Evolutionary conservation across 495 filamentous ascomycete species (phyloP).

Genomic region (Recurvomyces mirabilis): DNA sequence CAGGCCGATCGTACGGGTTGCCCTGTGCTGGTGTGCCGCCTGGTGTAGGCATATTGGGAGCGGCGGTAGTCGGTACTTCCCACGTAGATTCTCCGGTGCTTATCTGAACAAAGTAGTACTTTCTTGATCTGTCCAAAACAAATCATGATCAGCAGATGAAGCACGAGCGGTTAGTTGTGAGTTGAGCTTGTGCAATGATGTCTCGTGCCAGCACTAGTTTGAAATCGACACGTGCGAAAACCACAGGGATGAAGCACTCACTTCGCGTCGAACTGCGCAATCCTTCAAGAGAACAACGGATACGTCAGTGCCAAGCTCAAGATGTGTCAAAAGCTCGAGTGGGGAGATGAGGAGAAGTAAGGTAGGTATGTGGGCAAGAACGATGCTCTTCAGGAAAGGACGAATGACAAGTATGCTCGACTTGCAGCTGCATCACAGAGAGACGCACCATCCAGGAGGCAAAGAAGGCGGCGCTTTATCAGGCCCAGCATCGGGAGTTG

Average conservation of each 20-base stretch:
- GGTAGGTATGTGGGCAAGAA: too few relatives aligned
- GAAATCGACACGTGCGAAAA: too few relatives aligned
- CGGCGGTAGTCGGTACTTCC: conserved; percentile 30
- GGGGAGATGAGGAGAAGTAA: too few relatives aligned
- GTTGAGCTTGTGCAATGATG: too few relatives aligned
- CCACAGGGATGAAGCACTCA: conserved; percentile 8
- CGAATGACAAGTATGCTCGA: too few relatives aligned
- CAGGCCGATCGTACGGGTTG: conserved; percentile 24
- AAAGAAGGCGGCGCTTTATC: conserved; percentile 20
- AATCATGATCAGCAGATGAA: too few relatives aligned
- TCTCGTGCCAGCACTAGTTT: too few relatives aligned
- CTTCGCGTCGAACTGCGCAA: conserved; percentile 24
- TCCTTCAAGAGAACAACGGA: conserved; percentile 10
- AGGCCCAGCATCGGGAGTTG: conserved; percentile 19
- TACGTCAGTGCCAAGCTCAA: conserved; percentile 14
- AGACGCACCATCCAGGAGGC: conserved; percentile 24
- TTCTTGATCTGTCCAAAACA: conserved; percentile 21
- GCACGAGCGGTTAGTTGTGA: not conserved
- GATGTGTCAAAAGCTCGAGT: too few relatives aligned
- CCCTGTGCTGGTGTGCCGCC: conserved; percentile 27
- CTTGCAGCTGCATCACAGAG: too few relatives aligned
- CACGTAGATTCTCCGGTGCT: conserved; percentile 33
- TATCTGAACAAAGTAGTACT: conserved; percentile 32
- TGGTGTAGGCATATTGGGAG: conserved; percentile 25
- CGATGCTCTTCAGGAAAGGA: too few relatives aligned